Conservation (phyloP, 345 rosid genomes). For the Reutealis trisperma region DNA sequence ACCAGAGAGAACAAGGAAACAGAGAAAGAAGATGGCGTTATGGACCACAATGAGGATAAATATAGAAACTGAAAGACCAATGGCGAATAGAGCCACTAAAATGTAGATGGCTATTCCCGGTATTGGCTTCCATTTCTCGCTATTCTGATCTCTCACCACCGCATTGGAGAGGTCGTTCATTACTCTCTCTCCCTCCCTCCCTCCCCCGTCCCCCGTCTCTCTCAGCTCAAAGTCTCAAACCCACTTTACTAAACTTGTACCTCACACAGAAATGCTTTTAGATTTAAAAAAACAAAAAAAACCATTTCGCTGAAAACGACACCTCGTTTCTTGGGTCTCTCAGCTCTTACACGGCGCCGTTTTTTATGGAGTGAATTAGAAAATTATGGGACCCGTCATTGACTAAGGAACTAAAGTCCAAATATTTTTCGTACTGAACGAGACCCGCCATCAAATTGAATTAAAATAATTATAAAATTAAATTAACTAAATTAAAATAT, state of each 20-base stretch:
- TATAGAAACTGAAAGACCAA: slow-evolving; percentile 40
- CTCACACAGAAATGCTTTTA: too few relatives aligned
- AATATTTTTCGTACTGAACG: neutral
- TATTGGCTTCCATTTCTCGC: slow-evolving; percentile 32
- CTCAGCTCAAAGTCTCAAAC: too few relatives aligned
- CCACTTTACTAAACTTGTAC: too few relatives aligned
- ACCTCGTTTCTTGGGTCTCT: neutral
- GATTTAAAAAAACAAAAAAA: too few relatives aligned
- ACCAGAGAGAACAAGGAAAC: slow-evolving; percentile 35
- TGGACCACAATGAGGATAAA: slow-evolving; percentile 50
- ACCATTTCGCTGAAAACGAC: neutral
- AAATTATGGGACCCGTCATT: neutral
- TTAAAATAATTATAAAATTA: too few relatives aligned
- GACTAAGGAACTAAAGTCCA: neutral
- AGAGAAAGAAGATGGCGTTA: slow-evolving; percentile 43
- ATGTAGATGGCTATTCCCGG: slow-evolving; percentile 39
- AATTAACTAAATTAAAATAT: too few relatives aligned
- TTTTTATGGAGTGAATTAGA: neutral
- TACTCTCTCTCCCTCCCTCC: slow-evolving; percentile 19
- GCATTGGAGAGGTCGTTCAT: slow-evolving; percentile 57
- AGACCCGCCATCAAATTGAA: neutral
- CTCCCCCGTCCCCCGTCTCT: neutral
- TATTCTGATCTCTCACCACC: slow-evolving; percentile 34
- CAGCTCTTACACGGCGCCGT: neutral
- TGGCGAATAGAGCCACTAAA: slow-evolving; percentile 31